A percentile compares a stretch with the other conserved stretches of the same genome.
Conservation (phyloP, 1,284 basidiomycete species). For the Tilletiaria anomala region DNA sequence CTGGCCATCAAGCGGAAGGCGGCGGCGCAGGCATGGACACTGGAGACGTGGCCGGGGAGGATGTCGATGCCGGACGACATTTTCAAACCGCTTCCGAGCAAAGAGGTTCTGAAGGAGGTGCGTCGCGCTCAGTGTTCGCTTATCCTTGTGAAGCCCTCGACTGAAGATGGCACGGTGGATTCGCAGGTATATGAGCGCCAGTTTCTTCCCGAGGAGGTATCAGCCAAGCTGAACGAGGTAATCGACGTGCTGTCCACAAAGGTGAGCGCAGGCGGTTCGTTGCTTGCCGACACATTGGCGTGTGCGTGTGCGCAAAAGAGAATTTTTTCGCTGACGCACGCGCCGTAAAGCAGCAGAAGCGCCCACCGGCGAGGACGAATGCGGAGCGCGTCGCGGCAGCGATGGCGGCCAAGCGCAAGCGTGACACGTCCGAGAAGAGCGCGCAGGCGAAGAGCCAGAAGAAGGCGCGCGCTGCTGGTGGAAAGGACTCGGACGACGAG, state of each 20-base stretch:
- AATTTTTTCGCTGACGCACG: not conserved
- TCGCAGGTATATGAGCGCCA: constrained; percentile 2
- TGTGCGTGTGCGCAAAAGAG: not conserved
- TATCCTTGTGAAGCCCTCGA: constrained; percentile 2
- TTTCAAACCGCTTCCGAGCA: constrained; percentile 43
- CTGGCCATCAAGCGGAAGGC: constrained; percentile 63
- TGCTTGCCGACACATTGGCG: not conserved
- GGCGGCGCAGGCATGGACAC: constrained; percentile 55
- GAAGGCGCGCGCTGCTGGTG: too few species aligned
- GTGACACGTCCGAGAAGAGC: too few species aligned
- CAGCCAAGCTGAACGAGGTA: not conserved
- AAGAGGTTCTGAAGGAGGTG: constrained; percentile 22
- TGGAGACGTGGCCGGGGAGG: constrained; percentile 66
- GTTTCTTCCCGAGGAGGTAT: constrained; percentile 2
- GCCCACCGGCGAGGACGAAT: not conserved
- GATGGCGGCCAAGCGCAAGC: too few species aligned
- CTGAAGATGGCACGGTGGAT: constrained; percentile 2
- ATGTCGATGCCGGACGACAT: constrained; percentile 70
- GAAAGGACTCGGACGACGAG: too few species aligned
- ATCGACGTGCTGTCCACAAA: not conserved
- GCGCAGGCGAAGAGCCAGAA: too few species aligned
- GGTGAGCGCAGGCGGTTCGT: not conserved
- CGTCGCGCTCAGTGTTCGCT: not conserved
- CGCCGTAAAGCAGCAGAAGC: not conserved
- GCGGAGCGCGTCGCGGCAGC: too few species aligned